Base-by-base conservation (phyloP, 1,284 basidiomycete species). In the Papiliotrema terrestris region DNA sequence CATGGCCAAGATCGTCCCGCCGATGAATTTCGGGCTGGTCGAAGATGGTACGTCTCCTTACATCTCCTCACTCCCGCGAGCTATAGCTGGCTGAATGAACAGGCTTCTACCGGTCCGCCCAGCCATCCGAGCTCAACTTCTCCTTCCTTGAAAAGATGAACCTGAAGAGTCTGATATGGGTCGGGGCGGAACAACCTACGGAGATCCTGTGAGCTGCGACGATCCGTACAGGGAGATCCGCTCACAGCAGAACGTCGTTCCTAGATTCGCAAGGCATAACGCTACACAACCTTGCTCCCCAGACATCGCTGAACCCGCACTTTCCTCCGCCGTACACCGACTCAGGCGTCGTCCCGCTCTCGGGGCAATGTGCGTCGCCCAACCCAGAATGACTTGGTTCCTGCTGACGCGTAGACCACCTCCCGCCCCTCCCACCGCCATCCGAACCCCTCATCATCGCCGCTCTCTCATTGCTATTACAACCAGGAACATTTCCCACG, bases 121-220 rank as follows among this genome's bases (percentile, higher is more conserved):
- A 81, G 61, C 80, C 81, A 1, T 78, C 79, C 43, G 78, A 80
- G 59, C 75, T 81, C 60, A 81, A 81, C 68, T 80, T 81, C 57
- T 78, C 79, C 1, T 81, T 82, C 54, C 67, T 82, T 26, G 80
- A 81, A 62, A 78, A 80, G 60, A 73, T 82, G 20, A 68, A 73
- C 8, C 66, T 82, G 43, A 75, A 72, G 55, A 78, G 73, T 3
- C 74, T 81, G 50, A 78, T 81, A 57, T 82, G 80, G 80, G 77
- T 81, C 3, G 81, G 80, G 0, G 80, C 81, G 1, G 80, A 82
- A 62, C 79, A 81, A 48, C 80, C 80, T 0, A 75, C 78, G 9
- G 72, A 78, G 2, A 75, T 77, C 42, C 78, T 81, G 80, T 80
- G 49, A 58, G 78, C 43, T 45, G 17, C 23, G 25, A 20, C 9